phyloP scores from a whole-genome alignment of 495 filamentous ascomycete species.

The Recurvomyces mirabilis region DNA sequence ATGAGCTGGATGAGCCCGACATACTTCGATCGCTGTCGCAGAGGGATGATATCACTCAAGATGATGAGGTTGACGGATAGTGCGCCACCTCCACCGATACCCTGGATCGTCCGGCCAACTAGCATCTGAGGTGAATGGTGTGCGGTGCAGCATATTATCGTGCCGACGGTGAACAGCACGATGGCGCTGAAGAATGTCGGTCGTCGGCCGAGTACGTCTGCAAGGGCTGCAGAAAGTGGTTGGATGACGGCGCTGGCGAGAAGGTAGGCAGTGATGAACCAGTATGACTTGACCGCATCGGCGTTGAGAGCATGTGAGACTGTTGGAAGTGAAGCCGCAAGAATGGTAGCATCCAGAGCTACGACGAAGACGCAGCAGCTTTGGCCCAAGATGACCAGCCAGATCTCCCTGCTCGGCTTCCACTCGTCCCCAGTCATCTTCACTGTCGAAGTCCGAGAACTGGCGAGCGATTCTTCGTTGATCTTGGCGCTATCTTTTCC shows the following conservation, averaged over 20 bases:
- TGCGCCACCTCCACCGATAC: slow-evolving; percentile 25
- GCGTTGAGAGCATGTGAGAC: slow-evolving; percentile 37
- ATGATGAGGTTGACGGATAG: slow-evolving; percentile 19
- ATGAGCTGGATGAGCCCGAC: slow-evolving; percentile 24
- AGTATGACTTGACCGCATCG: slow-evolving; percentile 40
- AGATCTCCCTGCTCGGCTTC: slow-evolving; percentile 2
- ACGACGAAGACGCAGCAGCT: slow-evolving; percentile 32
- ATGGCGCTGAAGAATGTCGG: slow-evolving; percentile 31
- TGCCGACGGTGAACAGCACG: slow-evolving; percentile 28
- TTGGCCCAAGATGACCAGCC: slow-evolving; percentile 1
- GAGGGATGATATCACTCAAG: slow-evolving; percentile 26
- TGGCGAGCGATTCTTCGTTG: no score
- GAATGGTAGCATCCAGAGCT: slow-evolving; percentile 44
- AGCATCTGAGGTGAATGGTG: slow-evolving; percentile 17
- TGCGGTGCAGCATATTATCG: slow-evolving; percentile 14
- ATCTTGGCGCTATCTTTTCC: no score
- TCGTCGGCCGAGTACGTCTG: slow-evolving; percentile 38
- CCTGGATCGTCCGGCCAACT: slow-evolving; percentile 22
- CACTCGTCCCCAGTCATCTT: no score
- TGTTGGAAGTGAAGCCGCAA: slow-evolving; percentile 36
- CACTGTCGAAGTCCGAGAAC: no score
- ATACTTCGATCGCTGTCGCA: slow-evolving; percentile 31
- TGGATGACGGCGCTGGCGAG: slow-evolving; percentile 50
- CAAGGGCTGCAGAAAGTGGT: slow-evolving; percentile 42
- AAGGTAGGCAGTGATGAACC: slow-evolving; percentile 45